Percentiles rank a stretch among this genome's conserved stretches.
These are phyloP conservation scores for Exophiala sideris DNA, from an alignment of 2,329 filamentous ascomycete genomes.

Conservation along the genomic window DNA sequence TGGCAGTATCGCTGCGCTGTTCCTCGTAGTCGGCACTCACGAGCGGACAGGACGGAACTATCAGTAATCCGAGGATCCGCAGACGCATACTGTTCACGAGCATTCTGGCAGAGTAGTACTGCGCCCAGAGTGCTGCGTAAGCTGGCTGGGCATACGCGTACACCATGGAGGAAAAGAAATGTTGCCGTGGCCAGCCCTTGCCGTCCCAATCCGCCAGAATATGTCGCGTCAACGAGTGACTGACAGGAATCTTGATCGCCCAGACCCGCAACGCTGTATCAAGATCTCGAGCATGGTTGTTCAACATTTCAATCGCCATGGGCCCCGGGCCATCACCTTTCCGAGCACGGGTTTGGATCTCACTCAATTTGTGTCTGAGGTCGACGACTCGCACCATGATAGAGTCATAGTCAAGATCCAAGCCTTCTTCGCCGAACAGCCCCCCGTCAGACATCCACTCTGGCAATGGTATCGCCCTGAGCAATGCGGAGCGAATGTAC, in stretches of 20 bases:
- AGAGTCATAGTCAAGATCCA: slow-evolving; percentile 31
- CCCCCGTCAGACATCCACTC: slow-evolving; percentile 32
- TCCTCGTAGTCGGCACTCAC: not conserved
- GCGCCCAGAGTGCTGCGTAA: slow-evolving; percentile 28
- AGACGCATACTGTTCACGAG: slow-evolving; percentile 28
- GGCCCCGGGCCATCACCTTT: not conserved
- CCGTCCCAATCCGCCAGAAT: slow-evolving; percentile 4
- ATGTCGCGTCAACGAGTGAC: slow-evolving; percentile 7
- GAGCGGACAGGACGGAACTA: not conserved
- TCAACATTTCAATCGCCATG: not conserved
- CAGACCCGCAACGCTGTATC: slow-evolving; percentile 9
- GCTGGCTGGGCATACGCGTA: slow-evolving; percentile 25
- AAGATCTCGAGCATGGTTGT: slow-evolving; percentile 2
- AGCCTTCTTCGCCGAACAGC: slow-evolving; percentile 29
- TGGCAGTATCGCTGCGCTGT: not conserved
- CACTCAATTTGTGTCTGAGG: slow-evolving; percentile 15
- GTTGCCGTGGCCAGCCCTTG: slow-evolving; percentile 9
- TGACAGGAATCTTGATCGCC: slow-evolving; percentile 1
- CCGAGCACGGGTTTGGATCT: not conserved
- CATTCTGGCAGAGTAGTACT: slow-evolving; percentile 28
- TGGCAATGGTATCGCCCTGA: slow-evolving; percentile 28
- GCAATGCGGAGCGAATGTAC: slow-evolving; percentile 27
- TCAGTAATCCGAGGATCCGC: slow-evolving; percentile 15
- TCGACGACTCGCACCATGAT: slow-evolving; percentile 27
- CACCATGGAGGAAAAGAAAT: slow-evolving; percentile 27